Evolutionary conservation across 2,329 filamentous ascomycete genomes (phyloP), one percentile per base, ranked within the genome.

Genomic region (Alternaria atra): DNA sequence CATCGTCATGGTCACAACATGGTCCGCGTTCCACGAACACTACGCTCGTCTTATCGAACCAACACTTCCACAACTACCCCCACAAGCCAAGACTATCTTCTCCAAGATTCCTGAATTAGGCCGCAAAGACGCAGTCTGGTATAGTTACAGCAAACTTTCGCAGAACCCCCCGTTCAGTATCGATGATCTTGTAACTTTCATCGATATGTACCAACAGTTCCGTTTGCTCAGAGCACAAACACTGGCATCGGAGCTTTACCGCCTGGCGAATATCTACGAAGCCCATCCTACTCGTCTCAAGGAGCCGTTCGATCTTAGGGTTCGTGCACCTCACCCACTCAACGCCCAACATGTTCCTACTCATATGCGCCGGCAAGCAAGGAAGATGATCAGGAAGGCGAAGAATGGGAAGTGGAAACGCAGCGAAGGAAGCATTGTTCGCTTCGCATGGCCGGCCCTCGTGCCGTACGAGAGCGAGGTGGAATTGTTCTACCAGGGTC

Each of bases 381-480:
- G n/a, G 10, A 39, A 17, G 20, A 30, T 47, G 27, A 9, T 53
- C 10, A 52, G 32, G 15, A 10, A 25, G 25, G 40, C 48, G 10
- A 37, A 53, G 10, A 17, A 13, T 8, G n/a, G 17, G 10, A 23
- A 7, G 7, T 39, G 48, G 47, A 17, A 17, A 17, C 15, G 20
- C 3, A 47, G 30, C 37, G 47, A 57, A 1, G 12, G 29, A n/a
- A 44, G 27, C 17, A 12, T 17, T 13, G 55, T 44, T 25, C 58
- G 61, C 7, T 65, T 63, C 23, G 35, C 25, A 2, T 61, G 58
- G 34, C 58, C 61, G 51, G 48, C 54, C 3, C 47, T 66, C 20
- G 44, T 66, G 9, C 59, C 61, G 27, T 66, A 64, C 35, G 57
- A 64, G 27, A 59, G 57, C 34, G 44, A 43, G 9, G 13, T 52